A percentile compares a stretch with the other conserved stretches of the same genome.
These are phyloP conservation scores for Chaetomiaceae sp. DNA, from an alignment of 2,329 filamentous ascomycete genomes.

Conservation along the genomic window DNA sequence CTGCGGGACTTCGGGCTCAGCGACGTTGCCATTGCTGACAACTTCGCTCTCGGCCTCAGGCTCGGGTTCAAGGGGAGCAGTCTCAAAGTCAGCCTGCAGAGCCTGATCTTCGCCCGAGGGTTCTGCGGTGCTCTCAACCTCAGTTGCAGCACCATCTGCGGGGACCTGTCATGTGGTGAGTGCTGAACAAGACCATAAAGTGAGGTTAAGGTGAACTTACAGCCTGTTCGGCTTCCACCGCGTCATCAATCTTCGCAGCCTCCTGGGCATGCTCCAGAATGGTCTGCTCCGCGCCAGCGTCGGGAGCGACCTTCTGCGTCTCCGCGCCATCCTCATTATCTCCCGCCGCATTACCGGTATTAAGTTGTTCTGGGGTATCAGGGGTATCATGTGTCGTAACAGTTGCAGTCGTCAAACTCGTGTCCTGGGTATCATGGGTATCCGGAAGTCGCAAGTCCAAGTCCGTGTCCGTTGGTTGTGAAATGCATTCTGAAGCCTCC, in stretches of 20 bases:
- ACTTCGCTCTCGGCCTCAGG: background rate
- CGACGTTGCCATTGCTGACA: too few species aligned
- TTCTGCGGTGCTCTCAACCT: background rate
- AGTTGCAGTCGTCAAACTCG: conserved; percentile 15
- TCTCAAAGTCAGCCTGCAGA: background rate
- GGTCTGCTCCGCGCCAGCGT: conserved; percentile 10
- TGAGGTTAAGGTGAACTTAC: background rate
- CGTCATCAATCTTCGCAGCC: background rate
- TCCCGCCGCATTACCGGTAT: conserved; percentile 17
- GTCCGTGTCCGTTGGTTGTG: conserved; percentile 25
- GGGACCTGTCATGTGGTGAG: background rate
- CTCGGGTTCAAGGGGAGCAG: background rate
- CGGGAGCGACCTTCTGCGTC: conserved; percentile 7
- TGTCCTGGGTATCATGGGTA: conserved; percentile 22
- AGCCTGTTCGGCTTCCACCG: background rate
- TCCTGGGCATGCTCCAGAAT: background rate
- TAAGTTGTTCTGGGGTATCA: conserved; percentile 18
- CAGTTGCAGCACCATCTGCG: background rate
- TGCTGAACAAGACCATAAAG: background rate
- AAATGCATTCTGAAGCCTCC: conserved; percentile 27
- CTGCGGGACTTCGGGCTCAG: background rate
- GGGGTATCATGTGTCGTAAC: conserved; percentile 18
- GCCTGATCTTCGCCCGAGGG: background rate
- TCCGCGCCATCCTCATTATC: conserved; percentile 12
- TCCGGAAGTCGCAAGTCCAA: conserved; percentile 20